Base-by-base conservation (phyloP, 106 monocot genomes). In the Vanilla planifolia region DNA sequence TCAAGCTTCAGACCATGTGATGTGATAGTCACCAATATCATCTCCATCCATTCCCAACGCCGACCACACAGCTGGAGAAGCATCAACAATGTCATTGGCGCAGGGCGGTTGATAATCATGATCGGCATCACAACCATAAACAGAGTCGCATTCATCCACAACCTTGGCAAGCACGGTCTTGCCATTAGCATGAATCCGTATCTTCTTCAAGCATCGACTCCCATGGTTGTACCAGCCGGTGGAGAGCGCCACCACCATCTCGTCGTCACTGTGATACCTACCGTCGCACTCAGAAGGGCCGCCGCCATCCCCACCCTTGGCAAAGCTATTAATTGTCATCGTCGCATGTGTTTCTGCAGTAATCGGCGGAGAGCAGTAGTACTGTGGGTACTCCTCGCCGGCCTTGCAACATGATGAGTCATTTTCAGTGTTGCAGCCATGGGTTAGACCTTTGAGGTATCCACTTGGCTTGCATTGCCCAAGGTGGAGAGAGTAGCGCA, bases 101-200 rank as follows among this genome's bases (percentile, higher is more conserved):
- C 79, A 79, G 17, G 73, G 79, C 8, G 79, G 79, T 3, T 57
- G 57, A 11, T 16, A 43, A 17, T 36, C 69, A 27, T 79, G 73
- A 48, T 55, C 51, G 6, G n/a, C 6, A 24, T 79, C 79, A 45
- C 79, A 79, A 10, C 79, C 79, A 20, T 69, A 3, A 3, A 59
- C n/a, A 0, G 79, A 79, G 29, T 79, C 73, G 28, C 73, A 79
- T 44, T 79, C 79, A 48, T 79, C 79, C 10, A 79, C 69, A 36
- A 73, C 79, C 46, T 53, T 79, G 7, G 79, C 79, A 25, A 30
- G 11, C 17, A 65, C 65, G 5, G 73, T 60, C 37, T 55, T 60
- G 1, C 79, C 74, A 35, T 79, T 79, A 9, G 69, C 79, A 7
- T 45, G 36, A 13, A 79, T 70, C 69, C 37, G 51, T 8, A 62